phyloP scores from a whole-genome alignment of 1,139 yeast genomes.

The Ogataea hybrid region DNA sequence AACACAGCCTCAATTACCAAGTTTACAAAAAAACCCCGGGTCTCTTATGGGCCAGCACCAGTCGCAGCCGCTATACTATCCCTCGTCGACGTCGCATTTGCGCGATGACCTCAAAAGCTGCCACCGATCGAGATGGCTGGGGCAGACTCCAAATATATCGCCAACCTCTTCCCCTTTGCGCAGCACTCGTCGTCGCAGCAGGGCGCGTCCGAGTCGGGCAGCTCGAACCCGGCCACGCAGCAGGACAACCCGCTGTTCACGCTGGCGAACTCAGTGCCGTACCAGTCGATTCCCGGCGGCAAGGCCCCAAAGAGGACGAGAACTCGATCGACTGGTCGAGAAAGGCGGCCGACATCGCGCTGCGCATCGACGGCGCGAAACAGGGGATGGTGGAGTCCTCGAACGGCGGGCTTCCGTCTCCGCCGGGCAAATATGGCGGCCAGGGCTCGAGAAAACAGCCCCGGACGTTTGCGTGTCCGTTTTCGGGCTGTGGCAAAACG shows the following conservation, averaged over 20 bases:
- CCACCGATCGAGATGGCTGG: conserved; percentile 14
- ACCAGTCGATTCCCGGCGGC: conserved; percentile 9
- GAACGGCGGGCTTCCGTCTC: conserved; percentile 10
- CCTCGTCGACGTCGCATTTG: conserved; percentile 20
- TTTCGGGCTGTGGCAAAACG: conserved; percentile 27
- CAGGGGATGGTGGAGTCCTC: conserved; percentile 1
- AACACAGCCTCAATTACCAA: conserved; percentile 24
- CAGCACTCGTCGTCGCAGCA: conserved; percentile 10
- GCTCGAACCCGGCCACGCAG: conserved; percentile 5
- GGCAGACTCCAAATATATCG: conserved; percentile 9
- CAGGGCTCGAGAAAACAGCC: conserved; percentile 43
- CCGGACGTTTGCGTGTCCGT: conserved; percentile 68
- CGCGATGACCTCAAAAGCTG: conserved; percentile 18
- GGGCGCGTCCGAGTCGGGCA: conserved; percentile 5
- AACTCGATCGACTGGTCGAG: conserved; percentile 21
- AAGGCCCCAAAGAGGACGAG: conserved; percentile 7
- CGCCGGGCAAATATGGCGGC: conserved; percentile 6
- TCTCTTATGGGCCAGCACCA: conserved; percentile 6
- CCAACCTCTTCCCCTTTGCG: conserved; percentile 15
- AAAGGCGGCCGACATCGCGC: conserved; percentile 25
- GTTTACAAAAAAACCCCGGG: conserved; percentile 15
- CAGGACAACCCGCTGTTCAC: conserved; percentile 24
- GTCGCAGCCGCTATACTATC: conserved; percentile 9
- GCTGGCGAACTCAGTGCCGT: conserved; percentile 26
- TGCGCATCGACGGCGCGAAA: conserved; percentile 11